Conservation (phyloP, 768 basidiomycete species). For the Rhodotorula diobovata region DNA sequence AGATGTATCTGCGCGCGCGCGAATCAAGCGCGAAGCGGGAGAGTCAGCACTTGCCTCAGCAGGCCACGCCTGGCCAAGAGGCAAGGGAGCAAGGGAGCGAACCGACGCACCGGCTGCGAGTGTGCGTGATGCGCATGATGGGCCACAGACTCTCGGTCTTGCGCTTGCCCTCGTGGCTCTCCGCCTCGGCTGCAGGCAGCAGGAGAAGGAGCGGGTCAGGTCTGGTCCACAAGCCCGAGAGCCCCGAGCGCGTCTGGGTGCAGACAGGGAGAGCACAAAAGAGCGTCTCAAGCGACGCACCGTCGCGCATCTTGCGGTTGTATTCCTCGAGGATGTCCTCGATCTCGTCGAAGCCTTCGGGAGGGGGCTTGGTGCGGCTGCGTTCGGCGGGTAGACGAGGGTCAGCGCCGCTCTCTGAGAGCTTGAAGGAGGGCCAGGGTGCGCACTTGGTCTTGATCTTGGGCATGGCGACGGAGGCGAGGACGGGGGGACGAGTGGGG, state of each 20-base stretch:
- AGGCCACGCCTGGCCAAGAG: background rate
- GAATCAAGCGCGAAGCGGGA: background rate
- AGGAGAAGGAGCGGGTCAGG: background rate
- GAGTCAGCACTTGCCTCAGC: no score
- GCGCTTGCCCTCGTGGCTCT: constrained; percentile 96
- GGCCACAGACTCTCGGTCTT: constrained; percentile 91
- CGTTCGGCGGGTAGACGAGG: fast-evolving
- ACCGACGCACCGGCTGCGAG: constrained; percentile 58
- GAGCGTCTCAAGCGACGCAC: constrained; percentile 14
- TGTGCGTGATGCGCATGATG: constrained; percentile 96
- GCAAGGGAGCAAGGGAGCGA: background rate
- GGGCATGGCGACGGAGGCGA: constrained; percentile 16
- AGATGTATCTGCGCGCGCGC: constrained; percentile 66
- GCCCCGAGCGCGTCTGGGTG: no score
- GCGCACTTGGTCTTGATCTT: constrained; percentile 37
- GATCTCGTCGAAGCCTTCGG: constrained; percentile 85
- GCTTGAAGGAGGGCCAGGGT: no score
- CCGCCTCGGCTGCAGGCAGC: constrained; percentile 63
- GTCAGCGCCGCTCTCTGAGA: background rate
- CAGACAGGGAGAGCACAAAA: background rate
- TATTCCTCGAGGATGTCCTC: constrained; percentile 91
- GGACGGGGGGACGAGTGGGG: background rate
- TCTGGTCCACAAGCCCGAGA: no score
- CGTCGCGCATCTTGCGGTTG: constrained; percentile 98
- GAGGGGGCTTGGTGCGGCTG: constrained; percentile 79